These are phyloP conservation scores for Trametes pubescens DNA, from an alignment of 1,284 basidiomycete species.

Conservation along the genomic window DNA sequence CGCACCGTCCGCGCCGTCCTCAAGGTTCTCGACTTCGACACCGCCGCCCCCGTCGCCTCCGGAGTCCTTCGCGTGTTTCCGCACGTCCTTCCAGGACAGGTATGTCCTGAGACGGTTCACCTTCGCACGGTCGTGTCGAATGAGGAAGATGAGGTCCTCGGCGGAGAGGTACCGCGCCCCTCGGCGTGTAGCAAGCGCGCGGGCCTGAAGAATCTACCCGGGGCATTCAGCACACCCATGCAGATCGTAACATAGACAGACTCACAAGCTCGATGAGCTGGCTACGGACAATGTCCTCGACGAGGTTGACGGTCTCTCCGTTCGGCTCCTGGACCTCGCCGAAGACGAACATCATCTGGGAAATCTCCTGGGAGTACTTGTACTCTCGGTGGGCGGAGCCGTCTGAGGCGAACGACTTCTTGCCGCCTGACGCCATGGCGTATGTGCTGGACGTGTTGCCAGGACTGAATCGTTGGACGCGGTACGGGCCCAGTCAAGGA, in stretches of 20 bases:
- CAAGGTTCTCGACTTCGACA: slow-evolving; percentile 80
- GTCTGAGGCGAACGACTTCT: slow-evolving; percentile 32
- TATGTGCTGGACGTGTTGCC: neutral
- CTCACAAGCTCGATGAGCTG: slow-evolving; percentile 93
- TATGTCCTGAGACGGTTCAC: slow-evolving; percentile 94
- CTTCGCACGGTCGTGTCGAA: slow-evolving; percentile 94
- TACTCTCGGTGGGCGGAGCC: slow-evolving; percentile 54
- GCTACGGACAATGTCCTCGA: slow-evolving; percentile 95
- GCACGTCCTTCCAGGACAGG: slow-evolving; percentile 98
- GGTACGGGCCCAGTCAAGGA: neutral
- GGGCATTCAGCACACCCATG: neutral
- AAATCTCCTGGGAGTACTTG: slow-evolving; percentile 83
- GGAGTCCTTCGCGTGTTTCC: slow-evolving; percentile 93
- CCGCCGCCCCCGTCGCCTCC: slow-evolving; percentile 81
- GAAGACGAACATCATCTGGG: slow-evolving; percentile 97
- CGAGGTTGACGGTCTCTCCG: slow-evolving; percentile 87
- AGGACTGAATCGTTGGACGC: too few relatives aligned
- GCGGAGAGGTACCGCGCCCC: slow-evolving; percentile 88
- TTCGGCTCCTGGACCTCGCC: slow-evolving; percentile 94
- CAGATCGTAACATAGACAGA: neutral
- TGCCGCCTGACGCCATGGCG: slow-evolving; percentile 32
- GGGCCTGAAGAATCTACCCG: slow-evolving; percentile 87
- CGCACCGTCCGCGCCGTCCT: slow-evolving; percentile 79
- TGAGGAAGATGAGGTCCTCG: slow-evolving; percentile 96
- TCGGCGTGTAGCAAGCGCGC: slow-evolving; percentile 82